Conservation (phyloP, 2,329 filamentous ascomycete genomes). For the Trichoderma sp. region DNA sequence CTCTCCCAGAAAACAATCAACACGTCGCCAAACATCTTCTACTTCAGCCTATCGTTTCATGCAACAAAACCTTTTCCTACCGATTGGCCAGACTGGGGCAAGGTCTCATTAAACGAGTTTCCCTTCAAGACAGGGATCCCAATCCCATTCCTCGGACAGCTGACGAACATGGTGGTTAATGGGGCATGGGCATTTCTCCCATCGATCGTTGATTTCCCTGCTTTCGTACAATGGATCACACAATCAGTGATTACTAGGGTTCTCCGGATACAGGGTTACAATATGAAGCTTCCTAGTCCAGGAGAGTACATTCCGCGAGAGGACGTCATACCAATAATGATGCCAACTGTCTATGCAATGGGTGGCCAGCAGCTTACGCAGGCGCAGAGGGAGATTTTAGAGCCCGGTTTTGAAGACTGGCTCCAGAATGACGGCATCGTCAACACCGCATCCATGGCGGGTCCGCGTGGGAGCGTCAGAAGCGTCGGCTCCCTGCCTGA, state of each 20-base stretch:
- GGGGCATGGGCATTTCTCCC: neutral
- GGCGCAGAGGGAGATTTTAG: neutral
- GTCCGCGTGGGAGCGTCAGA: neutral
- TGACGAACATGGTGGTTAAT: neutral
- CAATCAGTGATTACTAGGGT: neutral
- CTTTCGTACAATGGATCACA: neutral
- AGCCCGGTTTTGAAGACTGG: neutral
- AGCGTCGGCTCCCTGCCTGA: neutral
- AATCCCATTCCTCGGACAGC: neutral
- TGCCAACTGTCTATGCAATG: neutral
- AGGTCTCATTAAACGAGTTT: neutral
- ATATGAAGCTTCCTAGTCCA: neutral
- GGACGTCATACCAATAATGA: neutral
- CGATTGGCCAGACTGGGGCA: neutral
- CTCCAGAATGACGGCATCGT: neutral
- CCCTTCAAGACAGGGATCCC: neutral
- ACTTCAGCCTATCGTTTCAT: neutral
- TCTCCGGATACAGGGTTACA: neutral
- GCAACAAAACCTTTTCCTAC: neutral
- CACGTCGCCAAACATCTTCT: neutral
- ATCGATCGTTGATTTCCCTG: neutral
- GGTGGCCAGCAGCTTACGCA: neutral
- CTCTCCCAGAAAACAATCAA: neutral
- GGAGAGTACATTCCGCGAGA: neutral
- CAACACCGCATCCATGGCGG: neutral